Evolutionary conservation across 495 filamentous ascomycete species (phyloP).

Genomic region (Amorphotheca resinae): DNA sequence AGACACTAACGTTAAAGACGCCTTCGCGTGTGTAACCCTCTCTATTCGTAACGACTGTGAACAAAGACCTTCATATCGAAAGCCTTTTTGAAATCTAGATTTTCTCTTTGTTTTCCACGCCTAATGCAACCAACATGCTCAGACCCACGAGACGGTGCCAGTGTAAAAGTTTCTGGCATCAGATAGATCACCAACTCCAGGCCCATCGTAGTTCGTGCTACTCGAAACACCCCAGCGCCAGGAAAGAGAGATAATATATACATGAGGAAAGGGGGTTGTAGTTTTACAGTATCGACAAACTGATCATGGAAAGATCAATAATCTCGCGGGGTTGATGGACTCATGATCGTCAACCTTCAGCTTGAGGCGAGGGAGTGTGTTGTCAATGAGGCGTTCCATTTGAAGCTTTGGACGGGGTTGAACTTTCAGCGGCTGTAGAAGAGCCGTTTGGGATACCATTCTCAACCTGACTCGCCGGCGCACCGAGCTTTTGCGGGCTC

Average conservation of each 20-base stretch:
- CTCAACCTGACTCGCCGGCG: slow-evolving; percentile 45
- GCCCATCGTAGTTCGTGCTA: too few species aligned
- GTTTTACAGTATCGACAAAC: slow-evolving; percentile 14
- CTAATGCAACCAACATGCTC: too few species aligned
- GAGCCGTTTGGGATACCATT: too few species aligned
- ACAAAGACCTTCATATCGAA: not conserved
- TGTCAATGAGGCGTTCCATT: not conserved
- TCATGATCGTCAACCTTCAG: not conserved
- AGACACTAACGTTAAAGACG: too few species aligned
- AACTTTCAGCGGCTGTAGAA: not conserved
- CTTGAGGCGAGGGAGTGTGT: not conserved
- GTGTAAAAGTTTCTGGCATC: too few species aligned
- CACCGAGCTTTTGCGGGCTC: slow-evolving; percentile 28
- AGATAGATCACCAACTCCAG: too few species aligned
- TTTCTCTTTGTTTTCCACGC: too few species aligned
- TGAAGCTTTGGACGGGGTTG: not conserved
- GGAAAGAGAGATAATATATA: slow-evolving; percentile 8
- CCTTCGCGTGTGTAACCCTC: not conserved
- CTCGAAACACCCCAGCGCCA: too few species aligned
- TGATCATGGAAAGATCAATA: not conserved
- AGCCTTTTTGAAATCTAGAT: too few species aligned
- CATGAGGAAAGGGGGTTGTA: slow-evolving; percentile 8
- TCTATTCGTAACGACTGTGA: not conserved
- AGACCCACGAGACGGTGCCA: too few species aligned
- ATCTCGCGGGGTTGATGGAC: not conserved